Base-by-base conservation (phyloP, 148 eudicot species). In the Rhododendron griersonianum region DNA sequence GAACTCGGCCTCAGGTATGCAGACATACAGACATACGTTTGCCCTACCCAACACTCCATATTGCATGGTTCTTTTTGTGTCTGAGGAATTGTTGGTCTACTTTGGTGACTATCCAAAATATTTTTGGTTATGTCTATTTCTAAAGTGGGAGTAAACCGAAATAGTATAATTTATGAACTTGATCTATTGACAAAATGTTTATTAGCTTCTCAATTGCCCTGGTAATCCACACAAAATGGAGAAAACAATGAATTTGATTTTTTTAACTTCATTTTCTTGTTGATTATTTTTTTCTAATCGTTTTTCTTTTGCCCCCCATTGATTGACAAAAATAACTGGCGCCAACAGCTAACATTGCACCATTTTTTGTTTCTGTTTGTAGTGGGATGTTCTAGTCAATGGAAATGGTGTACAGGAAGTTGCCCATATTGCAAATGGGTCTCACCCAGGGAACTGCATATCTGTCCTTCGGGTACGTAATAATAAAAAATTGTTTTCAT, bases 331-430 rank as follows among this genome's bases (percentile, higher is more conserved):
- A 50, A 30, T 25, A 51, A 33, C 16, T 48, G 10, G 4, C 41
- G 15, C 61, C 28, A 10, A 80, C 47, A 55, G 37, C 57, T 41
- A 61, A 55, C 23, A 55, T 47, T 53, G 50, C 45, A 28, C 59
- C 5, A 30, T 35, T 13, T 18, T 30, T 71, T 25, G 45, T 61
- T 83, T 76, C 37, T 30, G 18, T 78, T 19, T 84, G 81, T 48
- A 92, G 94, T 92, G 94, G 94, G 94, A 92, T 80, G 92, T 92
- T 78, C 91, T 92, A 10, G 89, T 91, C 15, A 88, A 87, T 48
- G 91, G 91, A 81, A 91, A 87, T 81, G 92, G 91, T 3, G 91
- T 92, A 44, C 92, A 92, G 83, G 92, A 91, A 67, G 88, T 91
- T 79, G 90, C 91, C 8, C 92, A 88, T 83, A 91, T 92, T 86